Evolutionary conservation across 306 rosid species (phyloP).

Genomic region (Castanea mollissima): DNA sequence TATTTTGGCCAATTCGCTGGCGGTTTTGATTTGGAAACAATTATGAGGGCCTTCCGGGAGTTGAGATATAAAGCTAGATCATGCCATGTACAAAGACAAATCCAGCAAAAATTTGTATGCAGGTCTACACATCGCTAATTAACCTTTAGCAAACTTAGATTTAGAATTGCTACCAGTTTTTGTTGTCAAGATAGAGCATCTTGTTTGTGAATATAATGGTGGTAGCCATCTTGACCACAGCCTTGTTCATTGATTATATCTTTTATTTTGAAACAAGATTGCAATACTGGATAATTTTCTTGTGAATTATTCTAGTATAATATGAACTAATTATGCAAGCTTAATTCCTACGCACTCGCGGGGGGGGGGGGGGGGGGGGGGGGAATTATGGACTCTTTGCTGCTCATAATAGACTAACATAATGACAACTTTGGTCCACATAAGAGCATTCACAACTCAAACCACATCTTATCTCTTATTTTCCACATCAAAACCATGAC

Average conservation of each 20-base stretch:
- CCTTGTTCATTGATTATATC: slow-evolving; percentile 24
- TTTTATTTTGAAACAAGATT: slow-evolving; percentile 17
- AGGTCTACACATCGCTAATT: slow-evolving; percentile 60
- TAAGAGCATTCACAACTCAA: too few relatives aligned
- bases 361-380: too few relatives aligned
- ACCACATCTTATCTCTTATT: too few relatives aligned
- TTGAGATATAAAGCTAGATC: slow-evolving; percentile 83
- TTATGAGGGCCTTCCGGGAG: slow-evolving; percentile 88
- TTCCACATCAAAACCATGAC: too few relatives aligned
- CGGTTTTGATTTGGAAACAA: slow-evolving; percentile 87
- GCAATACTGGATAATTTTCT: neutral
- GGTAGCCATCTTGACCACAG: slow-evolving; percentile 14
- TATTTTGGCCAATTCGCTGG: slow-evolving; percentile 79
- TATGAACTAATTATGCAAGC: too few relatives aligned
- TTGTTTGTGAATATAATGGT: slow-evolving; percentile 46
- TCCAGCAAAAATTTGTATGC: slow-evolving; percentile 64
- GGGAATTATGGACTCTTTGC: too few relatives aligned
- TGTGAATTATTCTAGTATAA: neutral
- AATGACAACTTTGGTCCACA: too few relatives aligned
- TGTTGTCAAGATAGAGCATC: slow-evolving; percentile 43
- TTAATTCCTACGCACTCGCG: too few relatives aligned
- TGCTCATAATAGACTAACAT: too few relatives aligned
- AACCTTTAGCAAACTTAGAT: slow-evolving; percentile 80
- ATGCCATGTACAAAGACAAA: slow-evolving; percentile 82
- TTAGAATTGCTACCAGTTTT: slow-evolving; percentile 37